A percentile compares a stretch with the other conserved stretches of the same genome.
These are phyloP conservation scores for Leptographium flavum DNA, from an alignment of 2,329 filamentous ascomycete species.

Conservation along the genomic window DNA sequence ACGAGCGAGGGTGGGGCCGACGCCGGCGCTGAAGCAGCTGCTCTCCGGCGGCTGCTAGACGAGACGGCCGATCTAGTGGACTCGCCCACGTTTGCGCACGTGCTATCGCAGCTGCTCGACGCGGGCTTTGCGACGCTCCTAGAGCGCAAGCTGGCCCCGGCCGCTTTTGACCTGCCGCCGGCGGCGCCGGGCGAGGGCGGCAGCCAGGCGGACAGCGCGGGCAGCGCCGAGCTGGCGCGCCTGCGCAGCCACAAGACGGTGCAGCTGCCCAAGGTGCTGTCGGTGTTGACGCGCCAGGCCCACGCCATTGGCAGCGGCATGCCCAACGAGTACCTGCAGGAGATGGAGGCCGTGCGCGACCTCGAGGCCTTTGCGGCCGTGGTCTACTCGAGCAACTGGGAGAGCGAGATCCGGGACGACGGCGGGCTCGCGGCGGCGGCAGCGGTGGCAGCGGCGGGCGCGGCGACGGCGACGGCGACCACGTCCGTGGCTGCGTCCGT, in stretches of 20 bases:
- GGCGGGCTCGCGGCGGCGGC: conserved; percentile 24
- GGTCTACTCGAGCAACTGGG: conserved; percentile 76
- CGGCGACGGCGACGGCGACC: conserved; percentile 5
- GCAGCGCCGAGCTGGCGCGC: conserved; percentile 32
- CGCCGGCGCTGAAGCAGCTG: conserved; percentile 26
- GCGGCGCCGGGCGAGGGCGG: conserved; percentile 10
- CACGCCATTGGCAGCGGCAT: conserved; percentile 73
- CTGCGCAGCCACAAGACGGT: conserved; percentile 44
- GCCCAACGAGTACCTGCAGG: conserved; percentile 55
- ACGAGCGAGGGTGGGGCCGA: conserved; percentile 10
- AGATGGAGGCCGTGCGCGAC: conserved; percentile 63
- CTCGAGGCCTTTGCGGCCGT: conserved; percentile 76
- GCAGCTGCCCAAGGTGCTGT: conserved; percentile 74
- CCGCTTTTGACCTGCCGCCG: conserved; percentile 56
- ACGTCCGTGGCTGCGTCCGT: conserved; percentile 33
- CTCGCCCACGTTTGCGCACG: conserved; percentile 77
- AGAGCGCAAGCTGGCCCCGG: conserved; percentile 64
- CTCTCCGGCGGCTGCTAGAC: conserved; percentile 73
- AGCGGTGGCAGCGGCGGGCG: conserved; percentile 9
- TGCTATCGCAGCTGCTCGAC: conserved; percentile 76
- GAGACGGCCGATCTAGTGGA: conserved; percentile 94
- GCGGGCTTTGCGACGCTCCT: conserved; percentile 73
- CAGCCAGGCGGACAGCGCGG: conserved; percentile 11
- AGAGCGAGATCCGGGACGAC: conserved; percentile 45
- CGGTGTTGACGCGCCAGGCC: conserved; percentile 80